Base-by-base conservation (phyloP, 208 protist species). In the Acanthamoeba sp. region DNA sequence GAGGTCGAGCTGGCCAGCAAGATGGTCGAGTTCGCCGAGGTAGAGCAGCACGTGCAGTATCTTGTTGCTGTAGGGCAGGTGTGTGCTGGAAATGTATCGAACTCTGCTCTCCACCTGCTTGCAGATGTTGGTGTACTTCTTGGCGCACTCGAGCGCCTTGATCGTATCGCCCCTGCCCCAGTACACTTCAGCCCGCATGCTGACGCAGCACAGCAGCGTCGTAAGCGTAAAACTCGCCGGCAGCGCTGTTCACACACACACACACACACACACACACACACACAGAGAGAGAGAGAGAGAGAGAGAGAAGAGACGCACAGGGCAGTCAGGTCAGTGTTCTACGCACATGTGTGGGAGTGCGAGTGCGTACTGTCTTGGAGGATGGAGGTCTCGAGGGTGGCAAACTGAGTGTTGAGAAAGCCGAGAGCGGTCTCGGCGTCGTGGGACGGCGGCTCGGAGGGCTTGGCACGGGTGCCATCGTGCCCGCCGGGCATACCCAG, bases 21-120 rank as follows among this genome's bases (percentile, higher is more conserved):
- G 73, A 9, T 52, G 14, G 24, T 82, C 73, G 40, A 82, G 73
- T 24, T 42, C 73, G 38, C 52, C 24, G 38, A 82, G 73, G 42
- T 82, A 52, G 42, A 82, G 73, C 73, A 82, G 42, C 24, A 82
- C 40, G 42, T 82, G 73, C 5, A 82, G 73, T 5, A 82, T 82
- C 73, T 82, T 82, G 73, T 82, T 82, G 24, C 73, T 12, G 24
- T 82, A 82, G 32, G 73, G 73, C 73, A 82, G 42, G 38, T 82
- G 73, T 5, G 73, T 82, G 73, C 12, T 82, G 38, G 73, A 82
- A 12, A 82, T 52, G 73, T 52, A 55, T 4, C 73, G 73, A 20
- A 82, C 52, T 29, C 73, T 42, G 32, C 38, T 29, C 24, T 42
- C 73, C 20, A 82, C 18, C 24, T 82, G 73, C n/a, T 32, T 9